Evolutionary conservation across 331 rosid species (phyloP).

Genomic region (Stylosanthes scabra): DNA sequence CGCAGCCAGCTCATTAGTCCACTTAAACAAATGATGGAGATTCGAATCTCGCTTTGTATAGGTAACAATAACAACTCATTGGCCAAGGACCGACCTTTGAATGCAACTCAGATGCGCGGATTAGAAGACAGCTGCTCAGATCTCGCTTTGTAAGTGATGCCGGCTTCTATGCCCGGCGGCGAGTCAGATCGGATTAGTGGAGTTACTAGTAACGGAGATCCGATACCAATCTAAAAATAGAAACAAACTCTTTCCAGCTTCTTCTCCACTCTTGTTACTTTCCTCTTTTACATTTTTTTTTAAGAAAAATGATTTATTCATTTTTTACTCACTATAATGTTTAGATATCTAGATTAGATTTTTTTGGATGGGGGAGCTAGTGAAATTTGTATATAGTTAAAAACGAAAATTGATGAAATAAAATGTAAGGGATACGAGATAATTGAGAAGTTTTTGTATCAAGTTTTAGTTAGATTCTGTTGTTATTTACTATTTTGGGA

Average conservation of each 20-base stretch:
- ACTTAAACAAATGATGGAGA: too few relatives aligned
- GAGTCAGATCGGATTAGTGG: too few relatives aligned
- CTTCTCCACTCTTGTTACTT: not conserved
- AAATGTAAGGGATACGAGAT: not conserved
- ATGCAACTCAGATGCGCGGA: too few relatives aligned
- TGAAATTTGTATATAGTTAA: not conserved
- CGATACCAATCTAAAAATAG: too few relatives aligned
- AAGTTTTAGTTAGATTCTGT: not conserved
- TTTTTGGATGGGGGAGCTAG: not conserved
- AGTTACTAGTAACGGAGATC: too few relatives aligned
- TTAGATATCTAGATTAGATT: not conserved
- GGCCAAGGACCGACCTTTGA: too few relatives aligned
- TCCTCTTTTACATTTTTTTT: not conserved
- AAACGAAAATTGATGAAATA: not conserved
- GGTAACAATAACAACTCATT: too few relatives aligned
- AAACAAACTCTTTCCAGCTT: not conserved
- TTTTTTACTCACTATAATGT: not conserved
- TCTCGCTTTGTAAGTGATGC: too few relatives aligned
- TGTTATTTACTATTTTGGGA: not conserved
- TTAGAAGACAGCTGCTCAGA: too few relatives aligned
- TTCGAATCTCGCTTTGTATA: too few relatives aligned
- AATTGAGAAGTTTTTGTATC: not conserved
- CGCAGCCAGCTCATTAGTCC: too few relatives aligned
- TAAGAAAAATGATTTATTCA: not conserved
- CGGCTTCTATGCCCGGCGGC: too few relatives aligned